Conservation (phyloP, 176 grass and related monocot species). For the Luzula sylvatica region DNA sequence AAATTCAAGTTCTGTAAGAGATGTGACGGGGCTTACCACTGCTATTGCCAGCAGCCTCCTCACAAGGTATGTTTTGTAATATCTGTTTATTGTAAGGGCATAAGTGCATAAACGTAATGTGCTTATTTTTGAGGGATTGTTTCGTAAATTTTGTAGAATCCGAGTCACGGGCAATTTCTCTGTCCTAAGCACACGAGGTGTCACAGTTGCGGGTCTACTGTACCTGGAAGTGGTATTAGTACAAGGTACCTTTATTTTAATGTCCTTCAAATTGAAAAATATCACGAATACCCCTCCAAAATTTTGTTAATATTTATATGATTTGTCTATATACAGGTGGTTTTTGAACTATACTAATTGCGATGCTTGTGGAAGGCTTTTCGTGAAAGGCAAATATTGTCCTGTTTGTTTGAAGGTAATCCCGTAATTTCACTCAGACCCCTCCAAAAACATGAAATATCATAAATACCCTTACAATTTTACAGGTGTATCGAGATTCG, state of each 20-base stretch:
- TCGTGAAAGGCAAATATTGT: constrained; percentile 99
- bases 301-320: neutral
- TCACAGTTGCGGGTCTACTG: constrained; percentile 90
- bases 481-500: constrained; percentile 99
- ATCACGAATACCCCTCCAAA: too few relatives aligned
- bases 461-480: too few relatives aligned
- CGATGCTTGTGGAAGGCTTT: constrained; percentile 95
- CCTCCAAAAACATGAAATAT: too few relatives aligned
- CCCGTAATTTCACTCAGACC: too few relatives aligned
- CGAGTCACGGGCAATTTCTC: constrained; percentile 79
- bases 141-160: constrained; percentile 53
- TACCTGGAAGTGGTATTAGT: constrained; percentile 95
- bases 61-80: constrained; percentile 63
- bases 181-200: constrained; percentile 98
- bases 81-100: neutral
- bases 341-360: constrained; percentile 97
- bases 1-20: constrained; percentile 99
- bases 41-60: constrained; percentile 96
- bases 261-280: too few relatives aligned
- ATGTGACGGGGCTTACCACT: constrained; percentile 94
- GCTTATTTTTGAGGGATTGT: neutral
- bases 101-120: too few relatives aligned
- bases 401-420: constrained; percentile 94
- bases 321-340: constrained; percentile 49
- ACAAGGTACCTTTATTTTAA: constrained; percentile 81